Evolutionary conservation across 2,329 filamentous ascomycete species (phyloP), one percentile per base, ranked within the genome.

Genomic region (Eurotiales sp.): DNA sequence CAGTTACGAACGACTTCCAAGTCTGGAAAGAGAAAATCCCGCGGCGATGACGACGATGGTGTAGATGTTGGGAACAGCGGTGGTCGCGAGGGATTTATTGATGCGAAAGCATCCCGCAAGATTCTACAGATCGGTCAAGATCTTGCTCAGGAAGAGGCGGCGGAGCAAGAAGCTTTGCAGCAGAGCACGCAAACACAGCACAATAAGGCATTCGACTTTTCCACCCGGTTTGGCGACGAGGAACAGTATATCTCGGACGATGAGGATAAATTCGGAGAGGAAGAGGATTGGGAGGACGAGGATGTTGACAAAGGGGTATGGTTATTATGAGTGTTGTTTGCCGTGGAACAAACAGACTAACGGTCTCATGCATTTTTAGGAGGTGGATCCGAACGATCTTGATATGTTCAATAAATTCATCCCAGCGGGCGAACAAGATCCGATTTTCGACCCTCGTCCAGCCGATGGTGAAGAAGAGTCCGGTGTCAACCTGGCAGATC

Each of bases 371-470:
- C 48, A 29, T 30, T 7, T 45, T 37, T 37, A 88, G 58, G 92
- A 96, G 67, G 80, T 97, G 37, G 90, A 96, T 57, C 90, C 92
- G 2, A 84, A 87, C 54, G 93, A 99, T 59, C 78, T 96, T 56
- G 90, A 91, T 46, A 87, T 86, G 50, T 99, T 95, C 76, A 88
- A 92, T 70, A 90, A 87, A 63, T 97, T 96, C 67, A 81, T 96
- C 61, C 88, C 85, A 1, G 76, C 84, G 7, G 79, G 87, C 60
- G 85, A 90, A 56, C 83, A 83, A 54, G 80, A 91, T 58, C 83
- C 88, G 3, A 80, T 93, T 58, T 76, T 90, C 58, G 83, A 85
- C 66, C 82, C 87, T 21, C 66, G 71, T 50, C 61, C 64, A 8
- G 56, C 61, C 5, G 74, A 73, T 11, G 70, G 71, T 14, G 72